Base-by-base conservation (phyloP, 495 filamentous ascomycete species). In the Aspergillus affinis region DNA sequence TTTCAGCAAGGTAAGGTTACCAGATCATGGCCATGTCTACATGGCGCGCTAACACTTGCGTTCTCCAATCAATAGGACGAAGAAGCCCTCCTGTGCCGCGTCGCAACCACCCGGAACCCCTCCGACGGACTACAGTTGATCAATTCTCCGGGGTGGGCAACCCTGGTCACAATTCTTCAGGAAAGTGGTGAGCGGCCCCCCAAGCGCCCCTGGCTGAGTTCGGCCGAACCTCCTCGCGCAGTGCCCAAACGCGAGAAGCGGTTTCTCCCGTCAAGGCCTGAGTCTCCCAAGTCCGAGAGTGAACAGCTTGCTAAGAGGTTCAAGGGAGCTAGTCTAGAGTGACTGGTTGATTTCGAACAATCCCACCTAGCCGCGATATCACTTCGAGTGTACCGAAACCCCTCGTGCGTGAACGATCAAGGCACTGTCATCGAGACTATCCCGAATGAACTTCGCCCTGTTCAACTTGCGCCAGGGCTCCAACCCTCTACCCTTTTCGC, bases 281-380 rank as follows among this genome's bases (percentile, higher is more conserved):
- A 67, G 59, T 78, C 78, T 75, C 73, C 76, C 65, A 76, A 71
- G 60, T 74, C 70, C 60, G 79, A 78, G 71, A 75, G 78, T 76
- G 90, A 90, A 83, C 87, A 87, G 69, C 89, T 97, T 91, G 87
- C 93, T 97, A 97, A 97, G 88, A 88, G 91, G 83, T 89, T 97
- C 82, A 92, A 93, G 88, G 90, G 90, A 84, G 86, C 96, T 92
- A 97, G 91, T 85, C 82, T 97, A 85, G 92, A 80, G 69, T 86
- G 76, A 78, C 65, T 61, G 51, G 55, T 55, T 57, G 44, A 61
- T 57, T 44, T 58, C 44, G 26, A 27, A 47, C 47, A 49, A 20
- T 26, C 26, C 54, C 44, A 27, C 54, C 19, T 48, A 48, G 54
- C 54, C 27, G 21, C 41, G 45, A 19, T 26, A 19, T 26, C 47